Evolutionary conservation across 495 filamentous ascomycete species (phyloP), one percentile per base, ranked within the genome.

Genomic region (Penicillium goetzii): DNA sequence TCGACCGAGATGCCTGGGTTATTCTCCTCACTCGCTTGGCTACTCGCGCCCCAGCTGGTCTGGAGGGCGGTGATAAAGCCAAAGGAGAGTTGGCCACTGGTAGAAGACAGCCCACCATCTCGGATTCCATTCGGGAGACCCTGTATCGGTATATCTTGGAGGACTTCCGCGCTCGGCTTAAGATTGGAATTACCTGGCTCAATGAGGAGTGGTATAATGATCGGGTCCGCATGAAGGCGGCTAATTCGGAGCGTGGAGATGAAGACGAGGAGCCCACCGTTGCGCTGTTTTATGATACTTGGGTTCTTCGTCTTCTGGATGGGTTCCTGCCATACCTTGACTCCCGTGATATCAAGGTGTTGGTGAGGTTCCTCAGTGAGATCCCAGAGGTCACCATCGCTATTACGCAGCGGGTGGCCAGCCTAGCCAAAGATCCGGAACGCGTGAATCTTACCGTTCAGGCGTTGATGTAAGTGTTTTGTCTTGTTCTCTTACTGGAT

Each of bases 191-290:
- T 57, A 85, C 88, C 19, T 99, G 95, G 95, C 81, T 98, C 28
- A 93, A 89, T 68, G 95, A 99, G 74, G 95, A 99, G 76, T 99
- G 94, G 94, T 98, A 96, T 77, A 95, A 92, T 70, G 96, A 97
- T 73, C 85, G 85, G 41, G 75, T 97, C 26, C 84, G 85, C 62
- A 76, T 83, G 74, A 71, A 75, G 38, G 68, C 70, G 50, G 77
- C 80, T 49, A 69, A 76, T 9, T 61, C 69, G 9, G 70, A 72
- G 23, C 78, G 79, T 21, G 67, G 71, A 10, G 77, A 78, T 4
- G 68, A 72, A n/a, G 74, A 82, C 17, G 58, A 58, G 6, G 70
- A 76, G 12, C 51, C 70, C 19, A 68, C 66, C 2, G 74, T 80
- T 8, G 58, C 75, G 5, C 69, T 85, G 33, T 83, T 94, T 67